These are phyloP conservation scores for Xylaria venustula DNA, from an alignment of 495 filamentous ascomycete species.

Conservation along the genomic window DNA sequence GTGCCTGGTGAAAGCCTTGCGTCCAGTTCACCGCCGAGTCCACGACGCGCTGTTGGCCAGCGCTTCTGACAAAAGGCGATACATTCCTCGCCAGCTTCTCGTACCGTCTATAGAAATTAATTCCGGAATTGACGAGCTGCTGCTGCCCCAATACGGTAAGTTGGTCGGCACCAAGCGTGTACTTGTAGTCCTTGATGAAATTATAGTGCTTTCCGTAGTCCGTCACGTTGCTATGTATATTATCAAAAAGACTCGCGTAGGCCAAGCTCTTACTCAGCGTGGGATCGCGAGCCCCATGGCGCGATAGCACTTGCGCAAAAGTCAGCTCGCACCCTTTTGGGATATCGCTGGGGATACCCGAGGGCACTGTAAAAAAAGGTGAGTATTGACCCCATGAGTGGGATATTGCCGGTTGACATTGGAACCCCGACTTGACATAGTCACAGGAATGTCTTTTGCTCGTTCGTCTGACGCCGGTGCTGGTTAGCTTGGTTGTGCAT, in stretches of 20 bases:
- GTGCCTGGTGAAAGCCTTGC: conserved; percentile 65
- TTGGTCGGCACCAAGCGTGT: conserved; percentile 71
- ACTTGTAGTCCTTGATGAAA: conserved; percentile 68
- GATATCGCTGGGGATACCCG: conserved; percentile 53
- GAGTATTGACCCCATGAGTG: conserved; percentile 87
- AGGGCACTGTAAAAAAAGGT: conserved; percentile 72
- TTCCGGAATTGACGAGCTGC: conserved; percentile 72
- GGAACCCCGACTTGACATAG: conserved; percentile 59
- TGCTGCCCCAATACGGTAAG: conserved; percentile 70
- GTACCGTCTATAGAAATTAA: conserved; percentile 72
- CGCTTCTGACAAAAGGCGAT: conserved; percentile 69
- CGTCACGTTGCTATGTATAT: conserved; percentile 58
- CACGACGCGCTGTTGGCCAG: conserved; percentile 69
- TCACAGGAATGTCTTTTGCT: conserved; percentile 50
- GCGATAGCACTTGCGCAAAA: conserved; percentile 75
- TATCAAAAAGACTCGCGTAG: conserved; percentile 57
- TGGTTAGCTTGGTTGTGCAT: neutral
- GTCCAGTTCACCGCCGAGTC: conserved; percentile 71
- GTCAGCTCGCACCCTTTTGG: conserved; percentile 67
- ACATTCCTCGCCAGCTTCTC: conserved; percentile 48
- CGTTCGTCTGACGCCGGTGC: conserved; percentile 11
- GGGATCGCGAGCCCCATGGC: conserved; percentile 83
- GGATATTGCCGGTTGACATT: conserved; percentile 49
- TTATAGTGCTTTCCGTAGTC: conserved; percentile 56
- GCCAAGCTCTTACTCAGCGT: conserved; percentile 58